These are phyloP conservation scores for Venturia effusa DNA, from an alignment of 2,329 filamentous ascomycete species.

Conservation along the genomic window DNA sequence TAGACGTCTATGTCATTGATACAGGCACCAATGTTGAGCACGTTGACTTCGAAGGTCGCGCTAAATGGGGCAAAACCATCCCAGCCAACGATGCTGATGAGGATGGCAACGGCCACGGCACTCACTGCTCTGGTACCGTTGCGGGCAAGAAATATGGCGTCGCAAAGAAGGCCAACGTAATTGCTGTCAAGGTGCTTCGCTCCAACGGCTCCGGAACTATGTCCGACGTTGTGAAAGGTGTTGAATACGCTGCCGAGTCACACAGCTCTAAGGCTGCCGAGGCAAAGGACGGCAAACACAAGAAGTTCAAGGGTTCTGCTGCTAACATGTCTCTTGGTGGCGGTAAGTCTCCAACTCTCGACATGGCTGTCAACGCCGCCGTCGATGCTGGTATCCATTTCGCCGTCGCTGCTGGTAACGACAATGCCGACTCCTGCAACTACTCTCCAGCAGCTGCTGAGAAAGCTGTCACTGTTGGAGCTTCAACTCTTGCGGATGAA, in stretches of 20 bases:
- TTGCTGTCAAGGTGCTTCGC: constrained; percentile 95
- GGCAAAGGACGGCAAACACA: constrained; percentile 72
- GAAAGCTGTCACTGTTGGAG: constrained; percentile 91
- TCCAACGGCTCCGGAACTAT: constrained; percentile 97
- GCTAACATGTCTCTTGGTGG: constrained; percentile 99
- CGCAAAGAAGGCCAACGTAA: constrained; percentile 94
- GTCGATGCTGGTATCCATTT: constrained; percentile 91
- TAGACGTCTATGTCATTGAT: constrained; percentile 98
- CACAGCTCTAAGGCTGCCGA: constrained; percentile 66
- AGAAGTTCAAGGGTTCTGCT: constrained; percentile 97
- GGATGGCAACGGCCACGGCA: constrained; percentile 97
- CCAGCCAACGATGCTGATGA: constrained; percentile 71
- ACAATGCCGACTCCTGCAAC: constrained; percentile 98
- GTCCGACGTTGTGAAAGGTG: constrained; percentile 97
- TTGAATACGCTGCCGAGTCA: constrained; percentile 79
- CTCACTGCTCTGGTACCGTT: constrained; percentile 97
- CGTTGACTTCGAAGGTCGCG: constrained; percentile 94
- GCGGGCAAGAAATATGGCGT: constrained; percentile 99
- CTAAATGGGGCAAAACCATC: constrained; percentile 94
- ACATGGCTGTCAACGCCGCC: constrained; percentile 86
- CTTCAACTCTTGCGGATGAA: constrained; percentile 84
- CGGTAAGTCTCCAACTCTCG: constrained; percentile 88
- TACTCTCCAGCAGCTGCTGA: constrained; percentile 92
- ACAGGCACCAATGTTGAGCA: constrained; percentile 90
- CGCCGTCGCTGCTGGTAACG: constrained; percentile 94